Evolutionary conservation across 305 asterid genomes (phyloP), one percentile per base, ranked within the genome.

Genomic region (Fraxinus platypoda): DNA sequence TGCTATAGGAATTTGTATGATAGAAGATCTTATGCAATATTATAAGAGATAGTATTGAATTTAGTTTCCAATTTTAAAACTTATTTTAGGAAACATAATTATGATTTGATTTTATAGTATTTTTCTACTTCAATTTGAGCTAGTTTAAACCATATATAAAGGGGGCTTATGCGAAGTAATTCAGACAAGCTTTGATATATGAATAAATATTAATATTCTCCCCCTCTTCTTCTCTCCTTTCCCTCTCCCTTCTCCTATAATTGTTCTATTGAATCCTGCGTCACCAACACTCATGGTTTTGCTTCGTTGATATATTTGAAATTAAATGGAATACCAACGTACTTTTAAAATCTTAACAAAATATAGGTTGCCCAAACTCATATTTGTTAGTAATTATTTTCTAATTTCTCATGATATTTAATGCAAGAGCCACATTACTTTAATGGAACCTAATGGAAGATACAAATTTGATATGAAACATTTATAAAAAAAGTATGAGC

Each of bases 331-430:
- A 26, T 68, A 26, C 35, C 74, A 8, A 66, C 19, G 3, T 28
- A 68, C 74, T 26, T 68, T 28, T 28, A 28, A 68, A 30, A 59
- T 59, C 19, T 15, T 30, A 68, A 68, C 0, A 30, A 13, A 26
- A 30, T 68, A 30, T 26, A 30, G 21, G 74, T 28, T 28, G 35
- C 23, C 74, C 35, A 28, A 26, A 68, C 37, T 68, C 38, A 28
- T 28, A 68, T 4, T 68, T 28, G 35, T 28, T 68, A 68, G 74
- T 68, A 28, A 68, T 30, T 68, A 28, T 12, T 26, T 68, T 30
- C 82, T 77, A 80, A 62, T 77, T 31, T 80, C 78, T 64, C 41
- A 19, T 33, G 34, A 82, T 41, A 73, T 34, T 77, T 37, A 38
- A 59, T 54, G 37, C 4, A 59, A 68, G 74, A 28, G 38, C 9